A percentile compares a stretch with the other conserved stretches of the same genome.
Conservation (phyloP, 2,329 filamentous ascomycete genomes). For the Phialocephala subalpina region DNA sequence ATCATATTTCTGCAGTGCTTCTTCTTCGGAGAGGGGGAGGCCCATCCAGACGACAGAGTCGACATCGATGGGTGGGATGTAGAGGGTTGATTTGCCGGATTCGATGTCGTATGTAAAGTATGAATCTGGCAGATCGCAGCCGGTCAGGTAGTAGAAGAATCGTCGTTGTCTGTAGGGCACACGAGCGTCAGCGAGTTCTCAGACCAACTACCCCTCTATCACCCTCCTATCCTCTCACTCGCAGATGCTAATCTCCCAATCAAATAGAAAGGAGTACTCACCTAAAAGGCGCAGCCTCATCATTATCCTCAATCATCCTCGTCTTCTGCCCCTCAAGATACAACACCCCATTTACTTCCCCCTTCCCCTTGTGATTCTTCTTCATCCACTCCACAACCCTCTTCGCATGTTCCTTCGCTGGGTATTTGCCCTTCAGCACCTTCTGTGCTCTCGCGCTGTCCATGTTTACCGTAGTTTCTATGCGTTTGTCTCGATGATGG, state of each 20-base stretch:
- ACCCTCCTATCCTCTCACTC: background rate
- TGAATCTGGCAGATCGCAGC: constrained; percentile 81
- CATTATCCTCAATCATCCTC: constrained; percentile 87
- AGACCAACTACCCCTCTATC: background rate
- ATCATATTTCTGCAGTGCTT: constrained; percentile 81
- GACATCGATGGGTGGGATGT: constrained; percentile 89
- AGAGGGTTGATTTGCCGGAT: constrained; percentile 78
- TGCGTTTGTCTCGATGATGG: background rate
- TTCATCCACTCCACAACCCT: constrained; percentile 84
- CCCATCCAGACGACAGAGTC: constrained; percentile 94
- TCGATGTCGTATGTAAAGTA: constrained; percentile 83
- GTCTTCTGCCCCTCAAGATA: constrained; percentile 89
- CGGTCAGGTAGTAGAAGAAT: constrained; percentile 94
- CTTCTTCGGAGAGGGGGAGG: constrained; percentile 77
- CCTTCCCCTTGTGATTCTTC: constrained; percentile 67
- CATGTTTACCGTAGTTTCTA: background rate
- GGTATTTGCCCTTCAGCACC: constrained; percentile 71
- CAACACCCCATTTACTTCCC: constrained; percentile 74
- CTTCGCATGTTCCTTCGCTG: constrained; percentile 86
- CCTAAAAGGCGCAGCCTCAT: constrained; percentile 83
- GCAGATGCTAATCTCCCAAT: background rate
- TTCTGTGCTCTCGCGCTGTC: constrained; percentile 31
- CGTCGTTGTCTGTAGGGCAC: constrained; percentile 74
- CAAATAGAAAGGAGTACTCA: constrained; percentile 45
- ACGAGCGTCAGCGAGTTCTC: constrained; percentile 13